Evolutionary conservation across 768 basidiomycete genomes (phyloP).

Genomic region (Lactarius sp.): DNA sequence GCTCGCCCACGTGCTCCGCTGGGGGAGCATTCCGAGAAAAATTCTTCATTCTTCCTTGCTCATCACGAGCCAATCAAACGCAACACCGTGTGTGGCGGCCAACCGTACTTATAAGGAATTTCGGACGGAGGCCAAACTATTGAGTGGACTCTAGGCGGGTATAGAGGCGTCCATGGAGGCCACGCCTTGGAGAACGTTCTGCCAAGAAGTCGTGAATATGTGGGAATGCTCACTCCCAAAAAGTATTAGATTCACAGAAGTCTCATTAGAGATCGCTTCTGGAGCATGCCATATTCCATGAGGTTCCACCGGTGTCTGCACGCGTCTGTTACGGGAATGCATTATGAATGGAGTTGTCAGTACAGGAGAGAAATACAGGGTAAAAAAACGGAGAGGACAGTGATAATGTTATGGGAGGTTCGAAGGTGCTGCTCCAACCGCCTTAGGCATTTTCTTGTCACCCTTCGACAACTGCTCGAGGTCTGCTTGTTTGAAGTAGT

Average conservation of each 20-base stretch:
- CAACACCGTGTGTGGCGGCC: background rate
- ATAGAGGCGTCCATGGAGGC: background rate
- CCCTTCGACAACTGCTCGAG: constrained; percentile 73
- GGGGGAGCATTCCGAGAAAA: background rate
- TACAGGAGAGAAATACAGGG: constrained; percentile 5
- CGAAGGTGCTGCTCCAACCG: constrained; percentile 35
- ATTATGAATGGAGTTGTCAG: constrained; percentile 2
- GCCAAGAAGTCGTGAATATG: background rate
- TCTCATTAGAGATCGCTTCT: background rate
- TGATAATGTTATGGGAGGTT: constrained; percentile 13
- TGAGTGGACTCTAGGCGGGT: background rate
- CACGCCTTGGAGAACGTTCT: background rate
- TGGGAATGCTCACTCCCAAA: background rate
- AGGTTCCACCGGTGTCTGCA: background rate
- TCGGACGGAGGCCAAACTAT: background rate
- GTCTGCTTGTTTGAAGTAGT: constrained; percentile 89
- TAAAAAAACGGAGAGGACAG: background rate
- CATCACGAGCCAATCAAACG: background rate
- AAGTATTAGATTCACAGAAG: background rate
- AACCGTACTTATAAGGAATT: background rate
- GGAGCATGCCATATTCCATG: background rate
- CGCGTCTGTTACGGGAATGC: background rate
- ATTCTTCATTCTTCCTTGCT: background rate
- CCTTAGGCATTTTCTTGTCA: constrained; percentile 95
- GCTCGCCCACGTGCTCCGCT: background rate